Evolutionary conservation across 305 asterid species (phyloP), one percentile per base, ranked within the genome.

Genomic region (Fraxinus platypoda): DNA sequence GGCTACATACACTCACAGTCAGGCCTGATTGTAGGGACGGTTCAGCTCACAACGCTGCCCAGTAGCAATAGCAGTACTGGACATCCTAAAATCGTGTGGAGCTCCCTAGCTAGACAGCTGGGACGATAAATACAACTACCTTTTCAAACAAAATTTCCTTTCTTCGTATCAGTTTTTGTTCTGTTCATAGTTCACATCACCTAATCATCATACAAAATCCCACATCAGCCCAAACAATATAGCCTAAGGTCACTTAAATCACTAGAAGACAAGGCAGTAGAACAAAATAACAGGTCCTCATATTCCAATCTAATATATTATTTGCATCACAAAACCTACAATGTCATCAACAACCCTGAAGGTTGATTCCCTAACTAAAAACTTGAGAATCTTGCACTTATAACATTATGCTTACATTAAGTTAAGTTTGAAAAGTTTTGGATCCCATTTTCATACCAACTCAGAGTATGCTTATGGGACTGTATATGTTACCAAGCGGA

Each of bases 371-470:
- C 72, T 33, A 71, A 30, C 79, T 77, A 80, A 3, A 43, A n/a
- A 72, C 23, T 79, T 49, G 31, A 34, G 57, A 49, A 71, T 84
- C 74, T 73, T 38, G 38, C 38, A 78, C 80, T 83, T 34, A 34
- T 8, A 54, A 78, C 9, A 28, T 68, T 11, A 28, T 26, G 37
- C 37, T 26, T 68, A 68, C 74, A 68, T 3, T 13, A 9, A 64
- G 30, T 1, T 23, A 25, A 8, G 34, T 68, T 9, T 68, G 35
- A 64, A 19, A 64, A 64, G 73, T 64, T 11, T 26, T 8, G 3
- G 5, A 64, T 64, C 73, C 34, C 73, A 25, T 64, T 9, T 1
- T 59, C 70, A 8, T 5, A 19, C 70, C 26, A 57, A 57, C 68
- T 8, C 70, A 57, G 12, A 59, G 11, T 59, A 59, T n/a, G 25